Base-by-base conservation (phyloP, 257 asterid species). In the Rauvolfia tetraphylla region DNA sequence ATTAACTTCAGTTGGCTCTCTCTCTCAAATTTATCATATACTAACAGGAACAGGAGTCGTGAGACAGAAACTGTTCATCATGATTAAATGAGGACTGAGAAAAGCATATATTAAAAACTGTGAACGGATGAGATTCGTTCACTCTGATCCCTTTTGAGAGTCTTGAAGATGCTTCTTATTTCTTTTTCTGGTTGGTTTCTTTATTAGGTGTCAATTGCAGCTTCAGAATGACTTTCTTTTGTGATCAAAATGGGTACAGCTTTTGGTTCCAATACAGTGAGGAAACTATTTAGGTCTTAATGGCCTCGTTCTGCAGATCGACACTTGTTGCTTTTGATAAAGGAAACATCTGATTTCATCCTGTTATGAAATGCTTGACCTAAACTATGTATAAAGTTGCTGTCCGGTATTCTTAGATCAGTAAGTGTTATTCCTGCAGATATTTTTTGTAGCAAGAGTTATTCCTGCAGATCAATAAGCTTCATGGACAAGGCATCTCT, bases 161-260 rank as follows among this genome's bases (percentile, higher is more conserved):
- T 25, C 18, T 71, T 59, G 61, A 53, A 70, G 74, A 70, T 69
- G n/a, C 73, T 59, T 70, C 22, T 75, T 81, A 36, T 22, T 69
- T 27, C 49, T 53, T 78, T 68, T 69, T 38, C 31, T 49, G 73
- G 71, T 25, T 39, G 22, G 68, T 48, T 74, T 78, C 54, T 25
- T 0, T 68, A 44, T 63, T 81, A 68, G 77, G 67, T 81, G 82
- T 81, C 79, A 67, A 13, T 41, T 68, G 74, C 58, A 74, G 77
- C 54, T 49, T 46, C 34, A 71, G 76, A 65, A 76, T 31, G 58
- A 22, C 49, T 49, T 81, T 54, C 1, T 54, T n/a, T 1, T 72
- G 6, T 18, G 71, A 48, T 58, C 67, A 58, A 33, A 74, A 61
- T 44, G 74, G 61, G 25, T 41, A 41, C 23, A 61, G 57, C 68